Conservation (phyloP, 768 basidiomycete species). For the Boletus rubescentipes region DNA sequence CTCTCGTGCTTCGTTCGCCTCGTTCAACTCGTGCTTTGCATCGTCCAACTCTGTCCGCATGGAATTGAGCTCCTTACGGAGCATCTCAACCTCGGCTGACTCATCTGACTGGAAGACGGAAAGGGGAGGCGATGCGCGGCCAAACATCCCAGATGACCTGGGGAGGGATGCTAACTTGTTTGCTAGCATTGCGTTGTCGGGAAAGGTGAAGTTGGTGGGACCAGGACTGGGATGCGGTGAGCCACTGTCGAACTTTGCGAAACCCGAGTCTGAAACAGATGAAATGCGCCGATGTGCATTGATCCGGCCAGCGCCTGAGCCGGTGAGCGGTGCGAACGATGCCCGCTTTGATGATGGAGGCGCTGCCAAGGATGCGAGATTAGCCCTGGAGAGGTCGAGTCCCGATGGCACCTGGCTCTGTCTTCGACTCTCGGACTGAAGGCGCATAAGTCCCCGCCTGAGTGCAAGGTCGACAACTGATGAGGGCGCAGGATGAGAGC, state of each 20-base stretch:
- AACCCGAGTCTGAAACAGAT: constrained; percentile 65
- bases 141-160: constrained; percentile 52
- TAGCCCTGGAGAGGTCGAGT: constrained; percentile 57
- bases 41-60: constrained; percentile 62
- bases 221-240: constrained; percentile 33
- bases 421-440: constrained; percentile 75
- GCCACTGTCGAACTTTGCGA: constrained; percentile 34
- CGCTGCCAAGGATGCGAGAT: constrained; percentile 36
- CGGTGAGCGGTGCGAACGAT: constrained; percentile 73
- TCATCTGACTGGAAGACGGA: constrained; percentile 32
- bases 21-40: constrained; percentile 64
- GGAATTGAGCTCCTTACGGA: constrained; percentile 58
- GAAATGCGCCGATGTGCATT: constrained; percentile 68
- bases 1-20: constrained; percentile 80
- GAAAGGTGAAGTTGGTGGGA: constrained; percentile 36
- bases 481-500: background rate
- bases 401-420: constrained; percentile 51
- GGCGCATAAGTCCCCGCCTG: constrained; percentile 83
- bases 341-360: constrained; percentile 65
- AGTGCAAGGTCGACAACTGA: constrained; percentile 4
- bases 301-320: constrained; percentile 44
- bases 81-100: constrained; percentile 49
- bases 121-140: constrained; percentile 47
- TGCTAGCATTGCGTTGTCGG: constrained; percentile 27
- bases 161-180: constrained; percentile 27